phyloP scores from a whole-genome alignment of 306 rosid species.

The Prunus mongolica region DNA sequence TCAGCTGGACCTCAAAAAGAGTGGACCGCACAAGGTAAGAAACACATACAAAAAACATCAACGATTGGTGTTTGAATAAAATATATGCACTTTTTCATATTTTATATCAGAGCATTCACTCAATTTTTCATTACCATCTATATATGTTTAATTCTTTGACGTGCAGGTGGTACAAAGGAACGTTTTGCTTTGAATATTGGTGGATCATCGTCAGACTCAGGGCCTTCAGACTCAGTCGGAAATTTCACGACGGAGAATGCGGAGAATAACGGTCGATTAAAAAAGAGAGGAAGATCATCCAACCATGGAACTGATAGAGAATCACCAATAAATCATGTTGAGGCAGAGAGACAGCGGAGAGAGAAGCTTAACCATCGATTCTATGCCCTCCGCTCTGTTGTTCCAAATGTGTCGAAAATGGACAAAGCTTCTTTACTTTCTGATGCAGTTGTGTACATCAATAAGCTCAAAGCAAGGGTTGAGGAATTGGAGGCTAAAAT shows the following conservation, averaged over 20 bases:
- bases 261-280: not conserved
- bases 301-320: not conserved
- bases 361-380: constrained; percentile 54
- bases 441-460: constrained; percentile 53
- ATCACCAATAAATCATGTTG: constrained; percentile 45
- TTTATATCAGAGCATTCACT: not conserved
- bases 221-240: not conserved
- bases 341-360: constrained; percentile 60
- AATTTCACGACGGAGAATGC: constrained; percentile 11
- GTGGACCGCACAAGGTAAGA: constrained; percentile 7
- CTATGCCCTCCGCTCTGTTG: constrained; percentile 62
- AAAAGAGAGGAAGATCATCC: constrained; percentile 19
- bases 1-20: not conserved
- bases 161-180: constrained; percentile 1
- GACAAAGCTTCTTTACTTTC: constrained; percentile 67
- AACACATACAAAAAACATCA: not conserved
- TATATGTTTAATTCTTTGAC: not conserved
- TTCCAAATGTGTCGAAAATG: constrained; percentile 69
- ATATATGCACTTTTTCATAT: not conserved
- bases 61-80: not conserved
- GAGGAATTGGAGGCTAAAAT: constrained; percentile 23
- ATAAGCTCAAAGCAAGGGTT: constrained; percentile 40
- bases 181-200: not conserved
- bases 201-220: constrained; percentile 27
- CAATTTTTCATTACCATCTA: not conserved